Base-by-base conservation (phyloP, 129 eudicot genomes). In the Tagetes erecta region DNA sequence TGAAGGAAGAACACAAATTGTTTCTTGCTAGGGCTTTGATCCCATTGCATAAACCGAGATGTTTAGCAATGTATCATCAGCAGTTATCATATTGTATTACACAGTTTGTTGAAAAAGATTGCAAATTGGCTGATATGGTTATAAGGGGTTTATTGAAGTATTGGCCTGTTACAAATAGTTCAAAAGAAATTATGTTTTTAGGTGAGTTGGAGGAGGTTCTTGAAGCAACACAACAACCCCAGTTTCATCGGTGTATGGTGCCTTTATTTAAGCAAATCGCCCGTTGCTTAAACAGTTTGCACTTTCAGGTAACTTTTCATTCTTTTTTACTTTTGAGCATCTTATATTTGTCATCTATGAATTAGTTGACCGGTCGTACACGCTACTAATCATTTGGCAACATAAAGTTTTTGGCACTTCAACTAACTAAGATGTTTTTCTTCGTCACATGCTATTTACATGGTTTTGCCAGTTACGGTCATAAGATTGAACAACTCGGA, bases 131-230 rank as follows among this genome's bases (percentile, higher is more conserved):
- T 65, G 97, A 91, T 77, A 88, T 76, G 74, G 81, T 91, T 39
- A 84, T 91, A 53, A 84, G 95, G 81, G 91, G 97, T 74, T 80
- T 91, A 20, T 68, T 91, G 70, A 91, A 86, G 79, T 88, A 86
- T 73, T 91, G 97, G 97, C 97, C 97, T 0, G 85, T 91, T 58
- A 91, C 97, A 1, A 91, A 84, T 76, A 87, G 97, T 78, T 78
- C 92, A 8, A 91, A 91, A 85, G 97, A 91, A 75, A 85, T 91
- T 60, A 79, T 91, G 92, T 91, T 91, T 50, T 87, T 91, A 10
- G 80, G 84, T 56, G 97, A 91, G 80, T 78, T 91, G 80, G 97
- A 91, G 71, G 97, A 91, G 80, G 92, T 91, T 70, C 75, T 91
- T 55, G 97, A 91, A 81, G 92, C 87, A 49, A 88, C 95, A 8